Percentiles rank a stretch among this genome's conserved stretches.
Conservation (phyloP, 2,329 filamentous ascomycete genomes). For the Triangularia setosa region DNA sequence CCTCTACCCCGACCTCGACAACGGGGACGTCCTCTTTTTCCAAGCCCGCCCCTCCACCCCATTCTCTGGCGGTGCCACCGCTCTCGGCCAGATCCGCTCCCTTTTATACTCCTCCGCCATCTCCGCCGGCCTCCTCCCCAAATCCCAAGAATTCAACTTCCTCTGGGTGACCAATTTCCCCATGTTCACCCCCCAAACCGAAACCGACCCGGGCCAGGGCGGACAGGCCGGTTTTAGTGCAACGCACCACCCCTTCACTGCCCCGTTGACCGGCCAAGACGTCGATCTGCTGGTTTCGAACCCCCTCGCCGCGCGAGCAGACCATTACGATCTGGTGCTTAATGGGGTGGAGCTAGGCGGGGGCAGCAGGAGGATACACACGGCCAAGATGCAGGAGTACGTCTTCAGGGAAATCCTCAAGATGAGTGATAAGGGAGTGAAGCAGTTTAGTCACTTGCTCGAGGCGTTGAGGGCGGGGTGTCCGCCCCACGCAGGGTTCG, state of each 20-base stretch:
- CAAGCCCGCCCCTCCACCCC: constrained; percentile 69
- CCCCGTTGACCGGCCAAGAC: constrained; percentile 68
- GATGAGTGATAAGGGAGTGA: constrained; percentile 68
- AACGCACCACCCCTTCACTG: constrained; percentile 95
- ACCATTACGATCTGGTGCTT: constrained; percentile 93
- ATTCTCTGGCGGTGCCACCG: constrained; percentile 65
- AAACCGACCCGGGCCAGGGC: constrained; percentile 71
- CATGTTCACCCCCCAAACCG: constrained; percentile 72
- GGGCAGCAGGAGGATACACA: constrained; percentile 88
- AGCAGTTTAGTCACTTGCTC: constrained; percentile 80
- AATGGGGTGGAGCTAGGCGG: constrained; percentile 94
- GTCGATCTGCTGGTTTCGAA: constrained; percentile 69
- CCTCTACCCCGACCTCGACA: constrained; percentile 40
- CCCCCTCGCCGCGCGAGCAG: constrained; percentile 69
- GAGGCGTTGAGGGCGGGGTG: constrained; percentile 80
- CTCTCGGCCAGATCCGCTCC: constrained; percentile 68
- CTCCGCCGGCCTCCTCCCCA: constrained; percentile 52
- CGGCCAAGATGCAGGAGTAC: constrained; percentile 75
- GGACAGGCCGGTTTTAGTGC: constrained; percentile 75
- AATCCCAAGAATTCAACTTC: constrained; percentile 56
- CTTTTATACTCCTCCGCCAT: constrained; percentile 67
- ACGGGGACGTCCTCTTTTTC: constrained; percentile 76
- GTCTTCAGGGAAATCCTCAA: constrained; percentile 79
- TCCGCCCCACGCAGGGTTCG: constrained; percentile 91
- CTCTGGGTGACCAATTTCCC: constrained; percentile 90